Evolutionary conservation across 805 yeast species (phyloP), one percentile per base, ranked within the genome.

Genomic region (Clavispora carvajalis): DNA sequence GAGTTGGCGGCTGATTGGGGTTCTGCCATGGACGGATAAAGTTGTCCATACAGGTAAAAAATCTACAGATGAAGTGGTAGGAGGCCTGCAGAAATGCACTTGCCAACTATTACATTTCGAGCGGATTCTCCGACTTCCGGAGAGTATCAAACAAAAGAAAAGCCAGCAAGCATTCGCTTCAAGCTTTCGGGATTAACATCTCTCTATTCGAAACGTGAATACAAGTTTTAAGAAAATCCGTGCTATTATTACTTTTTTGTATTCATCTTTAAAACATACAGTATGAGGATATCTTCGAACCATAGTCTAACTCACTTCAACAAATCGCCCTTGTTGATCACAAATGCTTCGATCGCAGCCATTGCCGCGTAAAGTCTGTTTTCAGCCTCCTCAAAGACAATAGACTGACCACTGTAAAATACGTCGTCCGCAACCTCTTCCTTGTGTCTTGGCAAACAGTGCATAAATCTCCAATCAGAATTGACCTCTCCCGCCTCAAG

Each of bases 371-470:
- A 93, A 18, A 93, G 67, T 63, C 99, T 77, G 67, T 93, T 93
- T 68, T 93, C 99, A 35, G 96, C 99, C 69, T 93, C 97, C 52
- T 80, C 83, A 63, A 93, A 93, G 3, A 93, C 99, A 41, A 93
- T 66, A 2, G 96, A 87, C 30, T 57, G 56, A 24, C 80, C 79
- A 39, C 89, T 70, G 67, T 91, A 91, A 59, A 93, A 93, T 2
- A 93, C 93, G 34, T 85, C 95, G 61, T 93, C 99, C 28, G 80
- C 76, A 26, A 93, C 99, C 65, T 93, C 99, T 62, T 90, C 96
- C 21, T 79, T 76, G 54, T 93, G 96, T 66, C 99, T 82, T 49
- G 99, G 99, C 52, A 93, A 73, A 64, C 99, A 93, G 62, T 93
- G 99, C 98, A 93, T 90, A 66, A 93, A 93, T 60, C 80, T 87